Evolutionary conservation across 441 rosid species (phyloP).

Genomic region (Erysimum cheiri): DNA sequence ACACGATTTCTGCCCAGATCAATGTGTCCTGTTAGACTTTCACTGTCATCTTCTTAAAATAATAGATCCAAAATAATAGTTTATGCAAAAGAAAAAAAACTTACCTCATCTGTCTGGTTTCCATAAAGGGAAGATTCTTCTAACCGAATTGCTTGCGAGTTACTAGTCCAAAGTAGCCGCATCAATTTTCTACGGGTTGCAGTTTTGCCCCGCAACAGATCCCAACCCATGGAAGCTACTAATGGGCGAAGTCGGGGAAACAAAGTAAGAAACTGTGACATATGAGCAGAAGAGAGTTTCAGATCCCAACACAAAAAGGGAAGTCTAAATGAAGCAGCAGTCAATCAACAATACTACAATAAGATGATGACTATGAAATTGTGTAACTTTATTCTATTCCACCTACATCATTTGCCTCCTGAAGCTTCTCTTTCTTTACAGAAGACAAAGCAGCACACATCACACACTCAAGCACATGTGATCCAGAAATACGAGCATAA

Average conservation of each 20-base stretch:
- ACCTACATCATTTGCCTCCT: conserved; percentile 91
- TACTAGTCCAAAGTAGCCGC: conserved; percentile 82
- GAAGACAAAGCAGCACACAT: conserved; percentile 79
- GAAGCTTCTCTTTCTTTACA: conserved; percentile 72
- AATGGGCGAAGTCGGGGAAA: conserved; percentile 86
- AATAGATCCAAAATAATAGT: conserved; percentile 22
- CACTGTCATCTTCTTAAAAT: conserved; percentile 28
- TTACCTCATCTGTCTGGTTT: conserved; percentile 78
- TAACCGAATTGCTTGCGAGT: conserved; percentile 67
- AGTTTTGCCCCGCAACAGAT: conserved; percentile 82
- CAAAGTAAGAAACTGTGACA: conserved; percentile 69
- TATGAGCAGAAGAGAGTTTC: conserved; percentile 39
- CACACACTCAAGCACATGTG: conserved; percentile 83
- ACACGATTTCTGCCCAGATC: conserved; percentile 72
- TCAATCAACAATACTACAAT: conserved; percentile 23
- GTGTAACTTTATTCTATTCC: conserved; percentile 25
- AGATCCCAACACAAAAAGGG: conserved; percentile 10
- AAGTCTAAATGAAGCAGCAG: conserved; percentile 2
- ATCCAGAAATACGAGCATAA: conserved; percentile 87
- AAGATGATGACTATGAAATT: conserved; percentile 7
- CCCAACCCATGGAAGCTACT: conserved; percentile 98
- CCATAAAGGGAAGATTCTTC: conserved; percentile 83
- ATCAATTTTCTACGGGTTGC: conserved; percentile 70
- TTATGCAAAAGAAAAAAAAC: conserved; percentile 23
- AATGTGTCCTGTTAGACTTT: conserved; percentile 41